Percentiles rank a stretch among this genome's conserved stretches.
phyloP scores from a whole-genome alignment of 2,329 filamentous ascomycete species.

The Gliomastix tumulicola region DNA sequence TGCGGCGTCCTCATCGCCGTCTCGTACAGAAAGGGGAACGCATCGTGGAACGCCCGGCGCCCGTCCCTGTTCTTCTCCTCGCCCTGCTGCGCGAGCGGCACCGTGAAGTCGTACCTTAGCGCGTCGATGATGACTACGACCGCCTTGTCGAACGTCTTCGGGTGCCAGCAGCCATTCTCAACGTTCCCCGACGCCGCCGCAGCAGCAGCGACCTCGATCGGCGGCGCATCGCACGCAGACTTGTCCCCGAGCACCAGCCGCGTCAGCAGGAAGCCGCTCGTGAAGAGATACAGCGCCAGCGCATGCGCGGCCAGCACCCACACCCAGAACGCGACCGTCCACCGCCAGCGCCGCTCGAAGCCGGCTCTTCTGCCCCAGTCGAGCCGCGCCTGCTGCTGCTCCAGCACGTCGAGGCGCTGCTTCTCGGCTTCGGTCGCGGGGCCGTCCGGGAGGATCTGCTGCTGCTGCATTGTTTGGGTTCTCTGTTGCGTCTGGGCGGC shows the following conservation, averaged over 20 bases:
- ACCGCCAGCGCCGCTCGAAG: slow-evolving; percentile 47
- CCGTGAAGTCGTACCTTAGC: slow-evolving; percentile 91
- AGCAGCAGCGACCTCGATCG: slow-evolving; percentile 43
- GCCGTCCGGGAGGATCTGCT: not conserved
- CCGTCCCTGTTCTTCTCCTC: slow-evolving; percentile 31
- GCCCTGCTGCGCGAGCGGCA: slow-evolving; percentile 50
- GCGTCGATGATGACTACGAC: slow-evolving; percentile 90
- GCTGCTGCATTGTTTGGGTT: not conserved
- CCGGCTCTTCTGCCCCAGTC: slow-evolving; percentile 38
- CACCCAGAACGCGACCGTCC: slow-evolving; percentile 60
- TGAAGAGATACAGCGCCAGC: slow-evolving; percentile 84
- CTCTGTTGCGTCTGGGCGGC: not conserved
- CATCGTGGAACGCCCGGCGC: slow-evolving; percentile 66
- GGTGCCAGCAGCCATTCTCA: slow-evolving; percentile 85
- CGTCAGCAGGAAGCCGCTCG: slow-evolving; percentile 88
- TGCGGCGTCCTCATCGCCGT: slow-evolving; percentile 66
- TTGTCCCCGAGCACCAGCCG: slow-evolving; percentile 72
- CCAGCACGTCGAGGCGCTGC: slow-evolving; percentile 26
- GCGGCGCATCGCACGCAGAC: slow-evolving; percentile 62
- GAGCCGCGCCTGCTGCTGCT: slow-evolving; percentile 37
- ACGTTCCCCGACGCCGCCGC: slow-evolving; percentile 29
- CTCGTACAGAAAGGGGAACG: slow-evolving; percentile 80
- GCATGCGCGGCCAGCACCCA: slow-evolving; percentile 69
- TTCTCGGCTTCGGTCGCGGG: slow-evolving; percentile 16
- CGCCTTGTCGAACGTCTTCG: slow-evolving; percentile 86